Evolutionary conservation across 75 land plant species (phyloP), one percentile per base, ranked within the genome.

Genomic region (Sequoiadendron giganteum): DNA sequence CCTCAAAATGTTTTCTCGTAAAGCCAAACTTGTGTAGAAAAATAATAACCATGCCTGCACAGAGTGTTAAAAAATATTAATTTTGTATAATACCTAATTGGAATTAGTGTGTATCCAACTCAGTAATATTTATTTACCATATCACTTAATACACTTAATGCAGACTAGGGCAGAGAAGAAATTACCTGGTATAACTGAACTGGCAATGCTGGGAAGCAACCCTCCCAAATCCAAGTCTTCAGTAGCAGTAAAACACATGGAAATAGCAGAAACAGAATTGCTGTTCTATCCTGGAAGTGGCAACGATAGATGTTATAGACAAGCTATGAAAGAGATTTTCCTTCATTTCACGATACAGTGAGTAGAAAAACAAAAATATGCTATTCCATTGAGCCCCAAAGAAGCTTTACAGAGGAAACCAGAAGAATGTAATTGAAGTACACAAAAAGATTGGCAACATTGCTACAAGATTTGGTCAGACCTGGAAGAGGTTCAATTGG

Each of bases 151-250:
- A 55, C 16, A 36, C 42, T 21, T 52, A 58, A 14, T 14, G 58
- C 19, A 32, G 54, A 34, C 28, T 39, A 28, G 36, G 42, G 32
- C 30, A 58, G 0, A 25, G 32, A 15, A 81, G 28, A 87, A 34
- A 3, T 34, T 89, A 98, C 99, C 95, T 98, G 97, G 88, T 97
- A 98, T 68, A 95, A 89, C 87, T 98, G 97, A 78, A 98, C 97
- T 42, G 99, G 95, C 79, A 97, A 90, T 40, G 99, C 94, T 79
- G 99, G 99, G 85, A 98, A 90, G 93, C 99, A 98, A 40, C 99
- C 97, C 85, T 93, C 82, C 99, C 99, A 97, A 40, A 95, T 18
- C 90, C 92, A 92, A 54, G 91, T 92, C 90, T 97, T 91, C 88
- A 97, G 78, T 42, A 91, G 4, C 30, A 98, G 94, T 70, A 98